phyloP scores from a whole-genome alignment of 805 yeast genomes.

The Sugiyamaella americana region DNA sequence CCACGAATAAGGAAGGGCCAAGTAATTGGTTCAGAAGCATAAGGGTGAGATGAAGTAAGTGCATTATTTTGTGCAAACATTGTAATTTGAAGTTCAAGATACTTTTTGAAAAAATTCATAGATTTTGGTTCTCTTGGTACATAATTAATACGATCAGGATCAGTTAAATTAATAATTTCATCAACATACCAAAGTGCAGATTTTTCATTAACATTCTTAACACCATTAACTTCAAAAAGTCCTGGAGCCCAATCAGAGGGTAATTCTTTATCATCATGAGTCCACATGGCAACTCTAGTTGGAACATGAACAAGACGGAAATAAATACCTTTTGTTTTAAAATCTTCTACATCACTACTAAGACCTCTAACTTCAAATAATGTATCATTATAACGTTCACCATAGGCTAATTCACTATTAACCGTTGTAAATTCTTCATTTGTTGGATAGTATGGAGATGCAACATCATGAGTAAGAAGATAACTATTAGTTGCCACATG shows the following conservation, averaged over 20 bases:
- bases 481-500: slow-evolving; percentile 77
- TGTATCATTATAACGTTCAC: slow-evolving; percentile 60
- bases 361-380: slow-evolving; percentile 66
- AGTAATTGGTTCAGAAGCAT: slow-evolving; percentile 81
- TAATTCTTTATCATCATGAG: slow-evolving; percentile 71
- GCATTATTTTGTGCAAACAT: slow-evolving; percentile 94
- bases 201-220: slow-evolving; percentile 65
- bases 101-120: slow-evolving; percentile 66
- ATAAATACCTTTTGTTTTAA: slow-evolving; percentile 50
- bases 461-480: slow-evolving; percentile 88
- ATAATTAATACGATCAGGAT: slow-evolving; percentile 50
- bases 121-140: slow-evolving; percentile 41
- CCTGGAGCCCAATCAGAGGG: slow-evolving; percentile 82
- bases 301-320: slow-evolving; percentile 74
- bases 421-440: slow-evolving; percentile 88
- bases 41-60: slow-evolving; percentile 84
- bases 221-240: slow-evolving; percentile 94
- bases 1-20: slow-evolving; percentile 93
- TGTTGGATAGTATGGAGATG: slow-evolving; percentile 88
- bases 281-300: slow-evolving; percentile 90
- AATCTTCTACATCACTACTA: slow-evolving; percentile 44
- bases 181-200: slow-evolving; percentile 76
- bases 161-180: slow-evolving; percentile 57
- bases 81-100: slow-evolving; percentile 78
- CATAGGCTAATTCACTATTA: slow-evolving; percentile 50